Conservation (phyloP, 257 asterid species). For the Parsonsia alboflavescens region DNA sequence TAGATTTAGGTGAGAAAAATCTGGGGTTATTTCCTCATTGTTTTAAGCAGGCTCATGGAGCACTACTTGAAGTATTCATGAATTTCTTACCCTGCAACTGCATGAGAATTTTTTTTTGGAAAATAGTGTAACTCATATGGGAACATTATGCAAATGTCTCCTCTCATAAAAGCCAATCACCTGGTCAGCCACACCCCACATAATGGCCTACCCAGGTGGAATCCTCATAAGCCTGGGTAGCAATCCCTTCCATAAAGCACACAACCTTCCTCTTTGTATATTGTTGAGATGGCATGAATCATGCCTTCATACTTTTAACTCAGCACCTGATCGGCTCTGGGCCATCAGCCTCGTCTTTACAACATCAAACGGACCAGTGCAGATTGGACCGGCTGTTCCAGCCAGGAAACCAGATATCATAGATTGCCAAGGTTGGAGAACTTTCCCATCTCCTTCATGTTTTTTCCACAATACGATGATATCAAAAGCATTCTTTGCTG, state of each 20-base stretch:
- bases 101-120: too few relatives aligned
- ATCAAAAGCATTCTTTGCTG: constrained; percentile 90
- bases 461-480: constrained; percentile 69
- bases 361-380: constrained; percentile 98
- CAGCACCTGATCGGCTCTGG: constrained; percentile 70
- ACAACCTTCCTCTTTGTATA: constrained; percentile 73
- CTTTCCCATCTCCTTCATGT: constrained; percentile 79
- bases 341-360: constrained; percentile 99
- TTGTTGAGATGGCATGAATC: constrained; percentile 83
- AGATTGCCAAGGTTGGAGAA: constrained; percentile 86
- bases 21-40: neutral
- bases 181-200: constrained; percentile 99
- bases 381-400: constrained; percentile 87
- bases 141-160: constrained; percentile 37
- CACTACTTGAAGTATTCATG: neutral
- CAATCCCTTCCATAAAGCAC: constrained; percentile 79
- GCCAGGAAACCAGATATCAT: constrained; percentile 96
- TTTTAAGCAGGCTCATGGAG: neutral
- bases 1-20: neutral
- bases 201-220: constrained; percentile 97
- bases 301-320: constrained; percentile 70
- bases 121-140: constrained; percentile 22
- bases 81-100: neutral
- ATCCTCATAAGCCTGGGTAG: constrained; percentile 96
- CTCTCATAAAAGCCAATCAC: constrained; percentile 81